Conservation (phyloP, 1,284 basidiomycete genomes). For the Phylloporus sp. region DNA sequence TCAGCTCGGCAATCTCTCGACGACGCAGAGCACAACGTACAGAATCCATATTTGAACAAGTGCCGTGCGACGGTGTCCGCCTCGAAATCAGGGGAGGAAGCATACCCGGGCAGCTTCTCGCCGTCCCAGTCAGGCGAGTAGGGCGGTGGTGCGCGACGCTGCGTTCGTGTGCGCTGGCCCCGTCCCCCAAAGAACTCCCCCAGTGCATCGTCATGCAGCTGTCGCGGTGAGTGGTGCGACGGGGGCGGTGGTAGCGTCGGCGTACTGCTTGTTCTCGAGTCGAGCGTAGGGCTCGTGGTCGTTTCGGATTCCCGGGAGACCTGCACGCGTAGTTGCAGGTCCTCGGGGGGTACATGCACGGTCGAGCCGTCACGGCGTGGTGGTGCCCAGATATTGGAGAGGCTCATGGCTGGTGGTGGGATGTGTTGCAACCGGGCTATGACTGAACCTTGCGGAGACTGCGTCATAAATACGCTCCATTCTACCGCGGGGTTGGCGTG, state of each 20-base stretch:
- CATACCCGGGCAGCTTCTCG: constrained; percentile 36
- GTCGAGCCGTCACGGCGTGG: constrained; percentile 4
- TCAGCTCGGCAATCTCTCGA: background rate
- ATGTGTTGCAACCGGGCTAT: constrained; percentile 18
- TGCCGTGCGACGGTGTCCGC: constrained; percentile 36
- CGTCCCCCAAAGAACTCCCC: constrained; percentile 37
- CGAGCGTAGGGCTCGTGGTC: constrained; percentile 20
- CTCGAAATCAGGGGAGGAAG: constrained; percentile 19
- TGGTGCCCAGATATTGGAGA: constrained; percentile 12
- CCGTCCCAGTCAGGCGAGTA: constrained; percentile 36
- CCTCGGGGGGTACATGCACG: constrained; percentile 16
- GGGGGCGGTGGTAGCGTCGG: constrained; percentile 29
- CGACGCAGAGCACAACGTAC: constrained; percentile 25
- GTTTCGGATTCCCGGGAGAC: constrained; percentile 28
- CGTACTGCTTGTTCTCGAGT: constrained; percentile 21
- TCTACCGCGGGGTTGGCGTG: constrained; percentile 10
- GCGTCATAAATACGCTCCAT: constrained; percentile 32
- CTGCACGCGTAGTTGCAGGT: constrained; percentile 28
- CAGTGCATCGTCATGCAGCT: constrained; percentile 35
- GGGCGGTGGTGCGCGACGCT: constrained; percentile 30
- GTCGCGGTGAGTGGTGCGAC: constrained; percentile 29
- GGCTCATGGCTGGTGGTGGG: constrained; percentile 25
- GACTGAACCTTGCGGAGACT: background rate
- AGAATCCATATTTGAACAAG: constrained; percentile 37
- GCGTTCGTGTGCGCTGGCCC: constrained; percentile 28